Evolutionary conservation across 768 basidiomycete species (phyloP), one percentile per base, ranked within the genome.

Genomic region (Myochromella boudieri): DNA sequence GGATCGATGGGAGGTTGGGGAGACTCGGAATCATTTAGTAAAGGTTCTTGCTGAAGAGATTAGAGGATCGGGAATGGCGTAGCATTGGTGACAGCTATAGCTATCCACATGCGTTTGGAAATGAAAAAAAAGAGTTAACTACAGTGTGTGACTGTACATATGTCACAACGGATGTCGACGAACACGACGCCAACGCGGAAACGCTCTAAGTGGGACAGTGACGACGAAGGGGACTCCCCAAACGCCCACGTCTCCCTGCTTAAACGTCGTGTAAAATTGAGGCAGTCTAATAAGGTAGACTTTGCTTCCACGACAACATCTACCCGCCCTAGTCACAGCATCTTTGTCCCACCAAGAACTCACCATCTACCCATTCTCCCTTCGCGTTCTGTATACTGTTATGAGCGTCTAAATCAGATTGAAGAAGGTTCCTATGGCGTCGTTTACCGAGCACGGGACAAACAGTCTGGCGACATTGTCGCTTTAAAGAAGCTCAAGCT

Each of bases 341-440:
- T 74, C 26, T 88, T 82, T 63, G 90, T 85, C 0, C 95, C 93
- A 3, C 80, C 79, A 31, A 77, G 93, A 43, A 84, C 79, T 3
- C 67, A 70, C 1, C 89, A 97, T 64, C 94, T 94, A 24, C 72
- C 83, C 1, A 81, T 98, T 18, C 68, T 78, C 31, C 83, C 95
- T 1, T 95, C 95, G 20, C 87, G 95, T 18, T 95, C 93, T 4
- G 95, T 97, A 1, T 95, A 93, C 67, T 83, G 79, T 56, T 97
- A 97, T 63, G 95, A 97, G 57, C 76, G 90, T 32, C 74, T 99
- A 44, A 99, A 99, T 65, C 91, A 97, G 58, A 99, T 99, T 58
- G 97, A 98, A 67, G 97, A 99, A 68, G 97, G 97, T 4, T 93
- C 91, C 0, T 99, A 99, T 56, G 97, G 97, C 14, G 84, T 98